Evolutionary conservation across 2,329 filamentous ascomycete species (phyloP), one percentile per base, ranked within the genome.

Genomic region (Helicocarpus griseus): DNA sequence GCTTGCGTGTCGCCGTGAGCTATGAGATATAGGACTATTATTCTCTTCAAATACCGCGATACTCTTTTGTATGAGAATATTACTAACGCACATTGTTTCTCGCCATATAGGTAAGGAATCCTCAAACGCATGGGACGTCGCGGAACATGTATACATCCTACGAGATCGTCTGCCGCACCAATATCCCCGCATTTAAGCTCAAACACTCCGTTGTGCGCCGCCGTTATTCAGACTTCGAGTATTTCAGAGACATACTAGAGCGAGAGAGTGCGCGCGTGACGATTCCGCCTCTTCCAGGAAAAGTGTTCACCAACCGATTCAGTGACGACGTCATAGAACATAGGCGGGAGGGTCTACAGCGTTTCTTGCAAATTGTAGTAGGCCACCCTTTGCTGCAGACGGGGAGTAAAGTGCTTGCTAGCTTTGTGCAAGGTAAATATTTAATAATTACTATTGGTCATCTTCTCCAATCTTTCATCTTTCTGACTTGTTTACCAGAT

Each of bases 81-180:
- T 9, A 22, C 45, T 47, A 13, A 49, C 53, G 52, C 48, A 44
- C 41, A 19, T 44, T 53, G 58, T 55, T 53, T 63, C 56, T 53
- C 54, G 48, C 17, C 52, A 49, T n/a, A 58, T 69, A 95, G 89
- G 89, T 97, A 62, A 86, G 86, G 67, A 93, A 93, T 69, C 93
- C 93, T 31, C 85, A 89, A 73, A 95, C 90, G 26, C 89, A 95
- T 71, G 93, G 94, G 68, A 89, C 93, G 65, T 91, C 90, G 58
- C 87, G 93, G 61, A 82, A 83, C 74, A 95, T 95, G 89, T 97
- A 97, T 77, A 98, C 93, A 50, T 93, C 94, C 73, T 98, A 97
- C 77, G 90, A 97, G 72, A 96, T 98, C 66, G 80, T 95, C 62
- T 95, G 93, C 76, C 85, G 87, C 63, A 98, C 93, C 73, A 98